Conservation (phyloP, 495 filamentous ascomycete genomes). For the Tuber aestivum region DNA sequence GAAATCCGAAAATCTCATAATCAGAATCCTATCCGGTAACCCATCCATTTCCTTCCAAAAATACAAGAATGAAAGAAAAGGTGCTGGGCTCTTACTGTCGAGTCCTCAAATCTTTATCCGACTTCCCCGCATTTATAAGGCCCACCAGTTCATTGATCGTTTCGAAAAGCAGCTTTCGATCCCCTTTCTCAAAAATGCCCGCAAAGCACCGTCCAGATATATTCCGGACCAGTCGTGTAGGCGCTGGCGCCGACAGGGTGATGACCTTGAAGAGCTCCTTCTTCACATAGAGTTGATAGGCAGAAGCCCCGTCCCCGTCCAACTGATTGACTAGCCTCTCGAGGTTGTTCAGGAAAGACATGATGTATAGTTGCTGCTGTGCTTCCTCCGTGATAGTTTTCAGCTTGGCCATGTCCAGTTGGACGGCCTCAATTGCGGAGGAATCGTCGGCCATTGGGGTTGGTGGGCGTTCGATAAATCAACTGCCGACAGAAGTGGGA, state of each 20-base stretch:
- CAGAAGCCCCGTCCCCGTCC: constrained; percentile 68
- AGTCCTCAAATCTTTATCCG: constrained; percentile 65
- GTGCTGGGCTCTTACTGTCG: constrained; percentile 31
- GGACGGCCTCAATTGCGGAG: constrained; percentile 41
- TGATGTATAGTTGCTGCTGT: constrained; percentile 90
- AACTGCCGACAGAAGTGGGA: not conserved
- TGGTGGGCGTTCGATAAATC: constrained; percentile 33
- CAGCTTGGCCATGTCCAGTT: constrained; percentile 83
- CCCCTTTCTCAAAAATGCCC: constrained; percentile 77
- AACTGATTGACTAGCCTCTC: constrained; percentile 72
- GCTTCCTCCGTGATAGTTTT: constrained; percentile 78
- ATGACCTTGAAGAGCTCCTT: constrained; percentile 87
- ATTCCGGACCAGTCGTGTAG: constrained; percentile 83
- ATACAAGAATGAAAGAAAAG: constrained; percentile 6
- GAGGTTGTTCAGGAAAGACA: constrained; percentile 80
- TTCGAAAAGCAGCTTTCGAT: constrained; percentile 87
- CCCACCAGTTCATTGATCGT: constrained; percentile 80
- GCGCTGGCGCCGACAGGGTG: constrained; percentile 72
- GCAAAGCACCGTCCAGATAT: constrained; percentile 79
- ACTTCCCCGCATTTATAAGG: constrained; percentile 70
- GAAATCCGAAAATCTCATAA: constrained; percentile 49
- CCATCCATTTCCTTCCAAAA: not conserved
- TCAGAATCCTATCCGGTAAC: constrained; percentile 18
- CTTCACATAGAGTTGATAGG: constrained; percentile 82
- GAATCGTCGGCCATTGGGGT: constrained; percentile 36